Evolutionary conservation across 768 basidiomycete genomes (phyloP), one percentile per base, ranked within the genome.

Genomic region (Pulveroboletus sp.): DNA sequence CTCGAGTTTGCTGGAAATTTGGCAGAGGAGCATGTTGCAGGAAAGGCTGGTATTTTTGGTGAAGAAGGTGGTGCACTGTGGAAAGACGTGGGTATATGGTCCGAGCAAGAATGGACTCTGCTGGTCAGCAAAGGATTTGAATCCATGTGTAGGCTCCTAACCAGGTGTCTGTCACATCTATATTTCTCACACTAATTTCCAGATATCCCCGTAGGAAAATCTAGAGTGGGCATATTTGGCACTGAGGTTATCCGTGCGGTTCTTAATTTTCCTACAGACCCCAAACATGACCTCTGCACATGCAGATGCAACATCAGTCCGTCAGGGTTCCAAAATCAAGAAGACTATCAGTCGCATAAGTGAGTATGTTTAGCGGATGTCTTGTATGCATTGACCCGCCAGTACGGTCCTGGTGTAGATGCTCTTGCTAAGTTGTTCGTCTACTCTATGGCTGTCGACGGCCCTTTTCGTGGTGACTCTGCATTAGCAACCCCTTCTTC

Each of bases 51-150:
- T n/a, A 72, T 71, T 39, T 74, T 70, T n/a, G 82, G 78, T 8
- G 66, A 67, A 43, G 77, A 81, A 57, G 80, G 77, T 43, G 76
- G 77, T 35, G 77, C 82, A 8, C 69, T 71, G 49, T 86, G 83
- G 83, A 86, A 85, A 64, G 88, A 90, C 57, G 78, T 97, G 32
- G 94, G 94, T 11, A 93, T 98, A 47, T 93, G 92, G 80, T 84
- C 80, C 5, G 79, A 90, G 50, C 73, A 79, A 38, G 84, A 97
- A 67, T 97, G 92, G 83, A 81, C 82, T 48, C 73, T 86, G 26
- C 71, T 98, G 43, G 79, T 93, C 55, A 83, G 83, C 32, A 94
- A 93, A 65, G 86, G 88, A 12, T 71, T 97, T 31, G 77, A 80
- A 30, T 85, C 87, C 6, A 85, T 92, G 83, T 84, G 88, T 86